phyloP scores from a whole-genome alignment of 2,329 filamentous ascomycete species.

The Trichoderma sp. region DNA sequence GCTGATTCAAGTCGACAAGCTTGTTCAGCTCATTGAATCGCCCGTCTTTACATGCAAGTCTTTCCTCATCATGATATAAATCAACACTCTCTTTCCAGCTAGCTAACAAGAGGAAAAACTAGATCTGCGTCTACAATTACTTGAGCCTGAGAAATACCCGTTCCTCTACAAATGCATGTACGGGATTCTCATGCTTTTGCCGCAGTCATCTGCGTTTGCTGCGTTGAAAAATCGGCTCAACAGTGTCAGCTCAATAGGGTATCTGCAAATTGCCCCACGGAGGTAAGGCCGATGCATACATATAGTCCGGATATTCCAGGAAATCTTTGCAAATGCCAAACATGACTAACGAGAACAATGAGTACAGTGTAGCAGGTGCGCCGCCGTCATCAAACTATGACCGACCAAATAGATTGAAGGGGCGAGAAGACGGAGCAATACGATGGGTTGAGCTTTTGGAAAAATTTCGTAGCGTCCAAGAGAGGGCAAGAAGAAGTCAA shows the following conservation, averaged over 20 bases:
- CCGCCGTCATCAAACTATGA: conserved; percentile 65
- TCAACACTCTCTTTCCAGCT: background rate
- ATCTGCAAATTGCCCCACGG: conserved; percentile 80
- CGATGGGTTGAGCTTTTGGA: conserved; percentile 92
- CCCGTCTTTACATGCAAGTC: conserved; percentile 92
- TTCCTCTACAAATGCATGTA: conserved; percentile 98
- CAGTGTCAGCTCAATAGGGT: conserved; percentile 95
- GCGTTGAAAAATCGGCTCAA: conserved; percentile 95
- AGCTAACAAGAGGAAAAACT: background rate
- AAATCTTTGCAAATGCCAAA: background rate
- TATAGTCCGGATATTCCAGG: background rate
- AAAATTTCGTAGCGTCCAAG: conserved; percentile 91
- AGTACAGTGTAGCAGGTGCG: conserved; percentile 49
- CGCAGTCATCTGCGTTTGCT: conserved; percentile 95
- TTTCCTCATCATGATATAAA: too few relatives aligned
- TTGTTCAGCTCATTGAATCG: conserved; percentile 94
- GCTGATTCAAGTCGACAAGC: conserved; percentile 97
- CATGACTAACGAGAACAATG: background rate
- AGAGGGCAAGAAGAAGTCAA: conserved; percentile 75
- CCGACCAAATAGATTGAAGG: conserved; percentile 76
- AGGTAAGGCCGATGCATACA: conserved; percentile 61
- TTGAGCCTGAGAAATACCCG: conserved; percentile 93
- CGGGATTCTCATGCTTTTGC: conserved; percentile 95
- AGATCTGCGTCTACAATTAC: conserved; percentile 92
- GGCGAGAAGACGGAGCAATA: conserved; percentile 80